Evolutionary conservation across 2,329 filamentous ascomycete species (phyloP).

Genomic region (Neobulgaria alba): DNA sequence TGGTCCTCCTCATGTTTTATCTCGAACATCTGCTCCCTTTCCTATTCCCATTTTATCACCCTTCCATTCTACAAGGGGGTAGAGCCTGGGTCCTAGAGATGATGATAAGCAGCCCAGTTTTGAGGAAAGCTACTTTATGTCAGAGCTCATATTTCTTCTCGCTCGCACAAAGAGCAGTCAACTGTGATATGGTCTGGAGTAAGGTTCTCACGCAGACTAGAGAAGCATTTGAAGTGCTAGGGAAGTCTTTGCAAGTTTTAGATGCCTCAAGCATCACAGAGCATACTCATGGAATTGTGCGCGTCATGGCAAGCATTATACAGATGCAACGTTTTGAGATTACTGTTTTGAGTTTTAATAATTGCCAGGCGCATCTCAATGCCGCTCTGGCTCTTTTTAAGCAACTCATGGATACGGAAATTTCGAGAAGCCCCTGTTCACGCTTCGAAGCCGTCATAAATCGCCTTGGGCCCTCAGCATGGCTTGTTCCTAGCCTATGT

Average conservation of each 20-base stretch:
- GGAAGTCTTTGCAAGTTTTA: constrained; percentile 30
- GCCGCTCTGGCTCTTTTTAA: constrained; percentile 42
- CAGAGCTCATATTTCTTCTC: constrained; percentile 49
- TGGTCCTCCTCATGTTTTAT: constrained; percentile 46
- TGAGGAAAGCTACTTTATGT: constrained; percentile 46
- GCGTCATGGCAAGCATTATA: constrained; percentile 41
- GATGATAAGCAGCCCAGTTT: constrained; percentile 45
- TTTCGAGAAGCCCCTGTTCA: constrained; percentile 3
- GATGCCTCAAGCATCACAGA: constrained; percentile 14
- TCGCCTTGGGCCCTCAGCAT: constrained; percentile 10
- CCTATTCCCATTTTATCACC: constrained; percentile 54
- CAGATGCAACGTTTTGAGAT: constrained; percentile 47
- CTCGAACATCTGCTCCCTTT: constrained; percentile 55
- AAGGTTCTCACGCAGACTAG: constrained; percentile 29
- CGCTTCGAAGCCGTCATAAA: constrained; percentile 14
- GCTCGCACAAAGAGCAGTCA: constrained; percentile 9
- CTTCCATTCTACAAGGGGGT: constrained; percentile 45
- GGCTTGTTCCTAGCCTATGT: constrained; percentile 7
- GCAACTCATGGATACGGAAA: constrained; percentile 29
- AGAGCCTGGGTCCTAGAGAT: constrained; percentile 52
- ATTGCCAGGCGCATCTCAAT: constrained; percentile 43
- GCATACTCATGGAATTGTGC: constrained; percentile 22
- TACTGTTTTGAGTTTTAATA: constrained; percentile 37
- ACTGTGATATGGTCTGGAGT: constrained; percentile 33
- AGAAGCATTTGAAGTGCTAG: constrained; percentile 35